Conservation (phyloP, 2,329 filamentous ascomycete species). For the Aspergillus costaricaensis region DNA sequence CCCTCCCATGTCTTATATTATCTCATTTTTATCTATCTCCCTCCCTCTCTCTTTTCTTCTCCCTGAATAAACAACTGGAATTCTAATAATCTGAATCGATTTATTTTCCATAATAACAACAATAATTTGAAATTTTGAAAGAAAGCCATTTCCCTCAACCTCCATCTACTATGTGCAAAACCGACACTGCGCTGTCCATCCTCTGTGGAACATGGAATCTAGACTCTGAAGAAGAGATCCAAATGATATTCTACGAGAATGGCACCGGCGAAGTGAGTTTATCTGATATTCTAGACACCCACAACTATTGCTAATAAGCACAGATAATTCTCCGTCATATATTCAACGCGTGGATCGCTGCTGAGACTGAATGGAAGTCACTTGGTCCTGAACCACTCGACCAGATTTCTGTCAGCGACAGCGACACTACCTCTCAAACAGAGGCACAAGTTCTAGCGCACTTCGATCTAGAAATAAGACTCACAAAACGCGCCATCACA, state of each 20-base stretch:
- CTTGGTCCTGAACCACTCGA: background rate
- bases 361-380: background rate
- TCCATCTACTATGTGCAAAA: background rate
- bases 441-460: background rate
- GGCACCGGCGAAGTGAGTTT: background rate
- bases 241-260: background rate
- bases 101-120: too few species aligned
- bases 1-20: too few species aligned
- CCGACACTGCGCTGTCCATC: background rate
- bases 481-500: background rate
- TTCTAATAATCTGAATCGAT: too few species aligned
- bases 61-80: too few species aligned
- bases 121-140: too few species aligned
- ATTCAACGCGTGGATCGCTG: background rate
- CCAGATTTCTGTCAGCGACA: background rate
- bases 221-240: background rate
- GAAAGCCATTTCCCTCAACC: background rate
- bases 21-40: too few species aligned
- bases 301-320: background rate
- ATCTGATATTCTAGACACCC: background rate
- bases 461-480: background rate
- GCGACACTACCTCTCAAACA: background rate
- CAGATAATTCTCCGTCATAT: background rate
- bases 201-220: background rate
- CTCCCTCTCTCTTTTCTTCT: too few species aligned